Evolutionary conservation across 2,329 filamentous ascomycete genomes (phyloP), one percentile per base, ranked within the genome.

Genomic region (Colletotrichum magnum): DNA sequence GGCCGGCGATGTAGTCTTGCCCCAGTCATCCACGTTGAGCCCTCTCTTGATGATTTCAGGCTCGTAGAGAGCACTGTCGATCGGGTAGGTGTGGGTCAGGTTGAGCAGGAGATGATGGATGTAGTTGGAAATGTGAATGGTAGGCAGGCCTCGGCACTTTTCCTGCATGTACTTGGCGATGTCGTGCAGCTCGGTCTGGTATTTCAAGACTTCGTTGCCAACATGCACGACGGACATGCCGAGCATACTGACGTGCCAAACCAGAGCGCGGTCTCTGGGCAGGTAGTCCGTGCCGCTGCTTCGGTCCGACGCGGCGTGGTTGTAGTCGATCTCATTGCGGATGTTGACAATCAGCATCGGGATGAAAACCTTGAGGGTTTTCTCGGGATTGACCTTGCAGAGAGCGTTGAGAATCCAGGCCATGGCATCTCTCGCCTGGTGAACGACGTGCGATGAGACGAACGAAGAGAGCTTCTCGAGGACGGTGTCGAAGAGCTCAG

Each of bases 221-320:
- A 99, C 94, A 76, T 99, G 96, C 3, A 99, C 96, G 24, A 98
- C 94, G 69, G 94, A 96, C 95, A 99, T 99, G 77, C 95, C 97
- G 5, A 99, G 88, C 85, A 99, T 94, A 80, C 94, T 97, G 69
- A 98, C 89, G 77, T 98, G 94, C 97, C 97, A 99, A 0, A 99
- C 95, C 16, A 99, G 84, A 4, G 94, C 96, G 63, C 96, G 88
- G 78, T 99, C 96, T 73, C 96, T 90, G 9, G 96, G 96, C 18
- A 99, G 86, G 51, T 98, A 94, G 79, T 99, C 96, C 1, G 93
- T 93, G 21, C 96, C 96, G 64, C 94, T 97, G 65, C 94, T 98
- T 74, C 96, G 89, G 66, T 97, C 97, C 2, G 95, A 98, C 2
- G 95, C 97, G 21, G 96, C 96, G 58, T 95, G 94, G 77, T 98